Conservation (phyloP, 2,329 filamentous ascomycete species). For the Arthrobotrys pseudoclavata region DNA sequence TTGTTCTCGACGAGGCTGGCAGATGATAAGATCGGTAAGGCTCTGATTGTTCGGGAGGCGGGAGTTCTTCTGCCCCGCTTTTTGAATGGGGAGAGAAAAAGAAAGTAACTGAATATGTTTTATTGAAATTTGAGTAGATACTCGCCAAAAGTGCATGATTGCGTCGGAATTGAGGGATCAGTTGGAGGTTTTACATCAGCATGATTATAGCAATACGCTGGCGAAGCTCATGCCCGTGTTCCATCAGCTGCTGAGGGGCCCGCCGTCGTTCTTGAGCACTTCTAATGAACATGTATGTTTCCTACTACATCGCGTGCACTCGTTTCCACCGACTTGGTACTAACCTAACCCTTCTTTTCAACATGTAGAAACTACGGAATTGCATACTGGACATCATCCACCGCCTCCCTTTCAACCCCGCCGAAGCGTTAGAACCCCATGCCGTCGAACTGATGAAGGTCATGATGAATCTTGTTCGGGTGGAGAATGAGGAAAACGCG, state of each 20-base stretch:
- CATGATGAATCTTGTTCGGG: constrained; percentile 86
- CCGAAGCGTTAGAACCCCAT: constrained; percentile 87
- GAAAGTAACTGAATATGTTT: background rate
- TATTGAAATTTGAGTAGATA: constrained; percentile 71
- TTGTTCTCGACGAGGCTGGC: constrained; percentile 60
- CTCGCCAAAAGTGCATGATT: constrained; percentile 83
- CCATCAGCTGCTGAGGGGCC: constrained; percentile 83
- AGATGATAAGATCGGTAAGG: constrained; percentile 59
- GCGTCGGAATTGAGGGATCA: constrained; percentile 90
- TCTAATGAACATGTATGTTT: constrained; percentile 82
- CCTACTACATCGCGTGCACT: constrained; percentile 17
- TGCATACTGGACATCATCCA: constrained; percentile 95
- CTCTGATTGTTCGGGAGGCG: background rate
- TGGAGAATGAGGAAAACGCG: constrained; percentile 98
- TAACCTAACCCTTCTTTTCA: constrained; percentile 25
- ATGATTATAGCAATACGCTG: constrained; percentile 83
- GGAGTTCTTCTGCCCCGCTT: background rate
- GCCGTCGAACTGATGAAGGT: constrained; percentile 90
- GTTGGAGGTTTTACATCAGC: constrained; percentile 85
- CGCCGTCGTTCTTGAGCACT: constrained; percentile 90
- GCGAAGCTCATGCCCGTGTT: constrained; percentile 91
- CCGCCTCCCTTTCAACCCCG: constrained; percentile 80
- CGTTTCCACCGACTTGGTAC: background rate
- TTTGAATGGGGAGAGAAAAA: background rate
- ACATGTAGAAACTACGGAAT: constrained; percentile 82